Base-by-base conservation (phyloP, 129 eudicot species). In the Sambucus nigra region DNA sequence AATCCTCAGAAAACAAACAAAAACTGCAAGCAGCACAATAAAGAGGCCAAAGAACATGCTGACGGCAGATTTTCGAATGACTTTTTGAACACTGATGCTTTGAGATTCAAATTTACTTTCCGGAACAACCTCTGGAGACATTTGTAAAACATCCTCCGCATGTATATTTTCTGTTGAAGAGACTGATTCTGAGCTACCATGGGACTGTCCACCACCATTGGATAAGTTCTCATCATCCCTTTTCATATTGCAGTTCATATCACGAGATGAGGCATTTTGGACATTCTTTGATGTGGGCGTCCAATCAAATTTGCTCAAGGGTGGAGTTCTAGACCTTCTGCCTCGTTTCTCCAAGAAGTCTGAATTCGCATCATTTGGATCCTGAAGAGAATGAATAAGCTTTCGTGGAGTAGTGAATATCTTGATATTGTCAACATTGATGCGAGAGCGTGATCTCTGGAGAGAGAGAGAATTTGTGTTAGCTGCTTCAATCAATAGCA, bases 381-480 rank as follows among this genome's bases (percentile, higher is more conserved):
- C 87, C 71, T 86, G 95, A 62, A 82, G 95, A 17, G 85, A 79
- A 56, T 45, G 60, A 31, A 86, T 48, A 25, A 86, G 84, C 81
- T 74, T 77, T 47, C 84, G 74, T 72, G 96, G 91, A 19, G 94
- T 88, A n/a, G 77, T 45, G 40, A 56, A 77, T 41, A 77, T 75
- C 77, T 69, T 72, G n/a, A 72, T 67, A 53, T 73, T 75, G 40
- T 80, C 83, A 35, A 64, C 67, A 63, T 66, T 80, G 33, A 72
- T 65, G 51, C 35, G 69, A 51, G 89, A 74, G 55, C 62, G 73
- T 15, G 78, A 57, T 51, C 73, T 71, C 94, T 87, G 86, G 40
- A 75, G 31, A 32, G 46, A 45, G 24, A 60, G 21, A 31, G 38
- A 31, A 31, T 0, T 31, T 31, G 5, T 11, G 10, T 31, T 31